Base-by-base conservation (phyloP, 306 rosid genomes). In the Hippophae tibetana region DNA sequence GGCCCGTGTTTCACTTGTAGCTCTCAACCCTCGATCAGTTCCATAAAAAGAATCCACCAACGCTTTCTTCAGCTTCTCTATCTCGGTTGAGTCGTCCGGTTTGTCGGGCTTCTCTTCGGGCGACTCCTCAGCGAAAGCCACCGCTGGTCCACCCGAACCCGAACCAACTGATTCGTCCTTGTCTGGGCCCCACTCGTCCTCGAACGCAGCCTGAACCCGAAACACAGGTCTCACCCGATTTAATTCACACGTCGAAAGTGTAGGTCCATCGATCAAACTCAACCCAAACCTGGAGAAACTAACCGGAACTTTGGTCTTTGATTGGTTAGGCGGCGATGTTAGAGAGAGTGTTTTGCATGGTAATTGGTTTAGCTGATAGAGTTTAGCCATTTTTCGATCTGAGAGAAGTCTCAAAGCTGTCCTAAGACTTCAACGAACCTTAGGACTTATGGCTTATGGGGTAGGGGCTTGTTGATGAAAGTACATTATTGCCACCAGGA, bases 31-130 rank as follows among this genome's bases (percentile, higher is more conserved):
- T 50, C 95, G 89, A 68, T 81, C 81, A 3, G 96, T 92, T 40
- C 89, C 98, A 48, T 80, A 80, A 63, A 85, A 87, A 41, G 83
- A 78, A 69, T 76, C 84, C 63, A 92, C 87, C 78, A 92, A n/a
- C 56, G 79, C 81, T 79, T 78, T 87, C 86, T 87, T 92, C 74
- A 92, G 78, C 9, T 10, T 65, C 50, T 60, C 69, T 1, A 67
- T 77, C 76, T 87, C 93, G 43, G 68, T 45, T 7, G 55, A 58
- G 66, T 77, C 86, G 41, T 8, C 52, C 14, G 52, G 43, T 70
- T 59, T 64, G 60, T 65, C 70, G 38, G 38, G 4, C 4, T 27
- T 27, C 38, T 27, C 38, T 27, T 27, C 38, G 38, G 5, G 38
- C 38, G 38, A 4, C 72, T 75, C 74, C 56, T 58, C 79, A 47